phyloP scores from a whole-genome alignment of 257 asterid genomes.

The Thymus mandschuricus region DNA sequence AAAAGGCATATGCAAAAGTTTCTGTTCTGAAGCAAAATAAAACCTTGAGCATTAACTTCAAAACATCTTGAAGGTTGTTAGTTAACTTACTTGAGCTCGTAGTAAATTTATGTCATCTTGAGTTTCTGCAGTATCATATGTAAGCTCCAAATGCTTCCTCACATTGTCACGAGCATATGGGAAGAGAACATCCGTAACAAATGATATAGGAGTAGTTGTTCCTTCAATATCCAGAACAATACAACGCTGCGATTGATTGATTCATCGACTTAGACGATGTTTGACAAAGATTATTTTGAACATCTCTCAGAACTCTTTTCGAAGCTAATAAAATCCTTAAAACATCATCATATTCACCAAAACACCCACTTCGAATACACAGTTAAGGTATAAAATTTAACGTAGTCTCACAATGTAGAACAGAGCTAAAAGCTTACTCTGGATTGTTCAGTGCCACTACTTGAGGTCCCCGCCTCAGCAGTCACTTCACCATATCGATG shows the following conservation, averaged over 20 bases:
- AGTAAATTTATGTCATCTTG: conserved; percentile 77
- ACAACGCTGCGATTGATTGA: conserved; percentile 57
- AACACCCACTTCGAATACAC: too few relatives aligned
- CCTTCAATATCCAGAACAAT: conserved; percentile 96
- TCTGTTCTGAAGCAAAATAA: conserved; percentile 13
- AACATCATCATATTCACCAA: too few relatives aligned
- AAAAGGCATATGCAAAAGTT: background rate
- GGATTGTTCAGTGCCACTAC: conserved; percentile 47
- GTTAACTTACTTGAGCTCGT: conserved; percentile 69
- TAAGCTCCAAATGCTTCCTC: conserved; percentile 83
- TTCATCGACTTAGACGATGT: background rate
- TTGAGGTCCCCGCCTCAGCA: conserved; percentile 41
- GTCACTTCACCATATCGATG: conserved; percentile 34
- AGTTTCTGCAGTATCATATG: conserved; percentile 79
- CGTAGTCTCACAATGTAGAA: too few relatives aligned
- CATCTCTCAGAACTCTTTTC: too few relatives aligned
- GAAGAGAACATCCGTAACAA: conserved; percentile 85
- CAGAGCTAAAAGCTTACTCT: conserved; percentile 47
- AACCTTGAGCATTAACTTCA: background rate
- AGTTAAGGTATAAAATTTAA: too few relatives aligned
- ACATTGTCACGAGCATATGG: conserved; percentile 93
- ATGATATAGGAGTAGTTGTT: conserved; percentile 93
- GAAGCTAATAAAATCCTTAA: too few relatives aligned
- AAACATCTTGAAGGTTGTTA: background rate
- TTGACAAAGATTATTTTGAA: too few relatives aligned